Conservation (phyloP, 805 yeast genomes). For the Metschnikowia arizonensis region DNA sequence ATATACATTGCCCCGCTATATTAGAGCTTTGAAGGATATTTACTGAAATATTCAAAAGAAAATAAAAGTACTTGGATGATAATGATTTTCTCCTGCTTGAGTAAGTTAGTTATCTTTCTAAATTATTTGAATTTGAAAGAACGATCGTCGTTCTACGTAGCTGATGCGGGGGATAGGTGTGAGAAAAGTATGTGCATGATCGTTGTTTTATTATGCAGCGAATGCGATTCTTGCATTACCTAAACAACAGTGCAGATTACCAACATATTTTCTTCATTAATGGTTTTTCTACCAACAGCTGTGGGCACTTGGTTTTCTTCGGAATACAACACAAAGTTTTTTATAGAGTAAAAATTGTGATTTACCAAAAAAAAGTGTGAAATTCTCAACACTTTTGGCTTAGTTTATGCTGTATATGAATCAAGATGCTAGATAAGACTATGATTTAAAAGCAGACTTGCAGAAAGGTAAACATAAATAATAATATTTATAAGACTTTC, state of each 20-base stretch:
- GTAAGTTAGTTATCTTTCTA: neutral
- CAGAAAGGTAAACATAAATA: neutral
- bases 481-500: neutral
- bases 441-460: too few species aligned
- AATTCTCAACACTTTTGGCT: neutral
- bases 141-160: neutral
- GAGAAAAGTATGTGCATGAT: neutral
- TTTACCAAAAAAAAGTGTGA: too few species aligned
- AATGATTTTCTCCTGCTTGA: too few species aligned
- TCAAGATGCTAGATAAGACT: neutral
- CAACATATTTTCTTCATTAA: neutral
- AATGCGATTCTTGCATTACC: constrained; percentile 1
- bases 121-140: neutral
- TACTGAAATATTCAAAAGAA: too few species aligned
- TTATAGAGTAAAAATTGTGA: too few species aligned
- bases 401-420: neutral
- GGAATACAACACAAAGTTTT: too few species aligned
- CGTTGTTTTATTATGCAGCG: neutral
- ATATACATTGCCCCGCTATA: neutral
- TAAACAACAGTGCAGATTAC: neutral
- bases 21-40: neutral
- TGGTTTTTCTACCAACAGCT: too few species aligned
- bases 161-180: neutral
- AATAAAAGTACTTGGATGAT: neutral
- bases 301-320: too few species aligned